Base-by-base conservation (phyloP, 208 protist species). In the Trypanosoma rangeli region DNA sequence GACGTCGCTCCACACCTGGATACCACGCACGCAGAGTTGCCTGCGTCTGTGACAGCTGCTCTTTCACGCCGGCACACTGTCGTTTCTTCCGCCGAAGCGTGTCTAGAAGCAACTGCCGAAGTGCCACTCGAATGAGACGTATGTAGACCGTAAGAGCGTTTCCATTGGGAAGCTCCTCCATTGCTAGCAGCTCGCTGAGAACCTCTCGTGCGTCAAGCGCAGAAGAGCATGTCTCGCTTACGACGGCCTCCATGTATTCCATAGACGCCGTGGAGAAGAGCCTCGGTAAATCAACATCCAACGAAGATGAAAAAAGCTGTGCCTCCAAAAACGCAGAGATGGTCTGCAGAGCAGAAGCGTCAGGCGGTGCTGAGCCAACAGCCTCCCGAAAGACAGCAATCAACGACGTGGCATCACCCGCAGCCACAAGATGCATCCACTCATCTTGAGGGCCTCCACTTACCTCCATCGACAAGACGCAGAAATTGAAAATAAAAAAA, bases 21-120 rank as follows among this genome's bases (percentile, higher is more conserved):
- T 71, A 78, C 85, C 85, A 90, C 37, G 82, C 65, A 35, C 58
- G 63, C 77, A 90, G 82, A 0, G 65, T 76, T 1, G 24, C 33
- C 16, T 49, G 54, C 12, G 68, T 63, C 28, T 42, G 58, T 33
- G n/a, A 15, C 13, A 69, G 20, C 42, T 39, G 31, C 13, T 73
- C 67, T 28, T 49, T 60, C 42, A 63, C 52, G 18, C 57, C 33
- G n/a, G 13, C 22, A 52, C 44, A 54, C n/a, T 29, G 20, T n/a
- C 28, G 64, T 49, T 50, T 73, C 20, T 74, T 61, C 9, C 68
- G 73, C 33, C 20, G 4, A 50, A 83, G 0, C 22, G 68, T 76
- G 60, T 83, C 78, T 26, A 83, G 49, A 57, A 73, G 60, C 9
- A 83, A 39, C 55, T 83, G 78, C 56, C 70, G 68, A 69, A 76